Conservation (phyloP, 2,329 filamentous ascomycete species). For the Tolypocladium tropicale region DNA sequence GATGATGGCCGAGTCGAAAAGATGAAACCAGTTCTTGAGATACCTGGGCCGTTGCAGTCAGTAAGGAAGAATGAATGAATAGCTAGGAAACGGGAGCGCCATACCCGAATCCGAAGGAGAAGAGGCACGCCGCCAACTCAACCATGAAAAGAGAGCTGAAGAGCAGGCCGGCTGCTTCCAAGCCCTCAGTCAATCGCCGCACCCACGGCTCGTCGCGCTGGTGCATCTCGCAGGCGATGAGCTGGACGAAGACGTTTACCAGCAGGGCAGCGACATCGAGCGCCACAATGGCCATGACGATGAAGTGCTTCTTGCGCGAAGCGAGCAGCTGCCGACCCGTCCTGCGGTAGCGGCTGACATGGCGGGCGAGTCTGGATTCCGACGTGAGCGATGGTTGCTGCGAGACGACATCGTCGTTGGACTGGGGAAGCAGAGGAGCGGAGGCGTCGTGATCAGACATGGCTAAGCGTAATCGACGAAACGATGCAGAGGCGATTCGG, state of each 20-base stretch:
- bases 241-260: constrained; percentile 35
- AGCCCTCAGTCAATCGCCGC: constrained; percentile 18
- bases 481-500: neutral
- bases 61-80: neutral
- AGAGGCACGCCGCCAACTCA: constrained; percentile 48
- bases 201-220: constrained; percentile 31
- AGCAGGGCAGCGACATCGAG: constrained; percentile 35
- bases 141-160: constrained; percentile 56
- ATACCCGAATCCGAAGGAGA: constrained; percentile 51
- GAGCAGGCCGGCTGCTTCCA: constrained; percentile 43
- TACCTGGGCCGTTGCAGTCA: constrained; percentile 29
- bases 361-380: neutral
- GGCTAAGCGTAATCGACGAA: neutral
- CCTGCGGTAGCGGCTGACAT: constrained; percentile 2
- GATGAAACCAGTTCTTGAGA: constrained; percentile 48
- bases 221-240: constrained; percentile 37
- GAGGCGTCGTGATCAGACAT: neutral
- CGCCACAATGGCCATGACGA: constrained; percentile 31
- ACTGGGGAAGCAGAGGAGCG: neutral
- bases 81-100: constrained; percentile 12
- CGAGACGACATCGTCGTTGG: neutral
- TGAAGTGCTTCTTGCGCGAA: constrained; percentile 33
- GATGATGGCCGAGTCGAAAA: constrained; percentile 55
- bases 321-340: constrained; percentile 14
- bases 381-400: neutral